Evolutionary conservation across 2,329 filamentous ascomycete species (phyloP).

Genomic region (Monosporascus sp.): DNA sequence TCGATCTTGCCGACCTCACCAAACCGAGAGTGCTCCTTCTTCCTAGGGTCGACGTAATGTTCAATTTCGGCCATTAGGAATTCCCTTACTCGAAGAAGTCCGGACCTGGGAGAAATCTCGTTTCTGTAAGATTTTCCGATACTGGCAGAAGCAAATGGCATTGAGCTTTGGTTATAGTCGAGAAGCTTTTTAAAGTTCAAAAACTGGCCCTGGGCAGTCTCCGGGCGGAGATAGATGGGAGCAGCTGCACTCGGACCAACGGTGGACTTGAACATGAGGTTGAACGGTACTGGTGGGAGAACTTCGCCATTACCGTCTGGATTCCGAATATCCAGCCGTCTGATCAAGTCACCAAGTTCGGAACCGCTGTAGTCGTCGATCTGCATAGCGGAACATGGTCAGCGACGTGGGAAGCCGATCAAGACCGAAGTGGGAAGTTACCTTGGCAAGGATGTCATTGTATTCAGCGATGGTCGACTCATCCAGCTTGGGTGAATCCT

Average conservation of each 20-base stretch:
- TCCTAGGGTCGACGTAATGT: constrained; percentile 63
- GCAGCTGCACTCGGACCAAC: constrained; percentile 62
- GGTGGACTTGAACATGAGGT: constrained; percentile 67
- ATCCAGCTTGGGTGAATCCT: constrained; percentile 52
- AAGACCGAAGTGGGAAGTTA: neutral
- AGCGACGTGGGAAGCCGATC: neutral
- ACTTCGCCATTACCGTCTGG: constrained; percentile 56
- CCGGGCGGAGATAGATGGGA: constrained; percentile 57
- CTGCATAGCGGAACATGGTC: constrained; percentile 1
- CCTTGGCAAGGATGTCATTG: constrained; percentile 59
- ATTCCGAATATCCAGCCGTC: constrained; percentile 62
- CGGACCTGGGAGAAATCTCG: constrained; percentile 62
- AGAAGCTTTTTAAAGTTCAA: constrained; percentile 64
- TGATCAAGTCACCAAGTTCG: constrained; percentile 58
- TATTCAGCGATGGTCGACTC: constrained; percentile 59
- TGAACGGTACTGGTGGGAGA: constrained; percentile 60
- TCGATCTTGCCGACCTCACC: constrained; percentile 56
- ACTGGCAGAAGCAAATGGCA: constrained; percentile 66
- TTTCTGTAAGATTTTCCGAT: constrained; percentile 70
- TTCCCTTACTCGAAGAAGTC: constrained; percentile 61
- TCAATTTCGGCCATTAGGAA: constrained; percentile 68
- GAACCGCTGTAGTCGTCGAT: constrained; percentile 64
- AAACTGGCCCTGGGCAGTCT: constrained; percentile 67
- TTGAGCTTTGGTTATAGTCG: constrained; percentile 62
- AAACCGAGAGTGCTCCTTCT: constrained; percentile 63